Evolutionary conservation across 2,329 filamentous ascomycete genomes (phyloP), one percentile per base, ranked within the genome.

Genomic region (Aspergillus udagawae): DNA sequence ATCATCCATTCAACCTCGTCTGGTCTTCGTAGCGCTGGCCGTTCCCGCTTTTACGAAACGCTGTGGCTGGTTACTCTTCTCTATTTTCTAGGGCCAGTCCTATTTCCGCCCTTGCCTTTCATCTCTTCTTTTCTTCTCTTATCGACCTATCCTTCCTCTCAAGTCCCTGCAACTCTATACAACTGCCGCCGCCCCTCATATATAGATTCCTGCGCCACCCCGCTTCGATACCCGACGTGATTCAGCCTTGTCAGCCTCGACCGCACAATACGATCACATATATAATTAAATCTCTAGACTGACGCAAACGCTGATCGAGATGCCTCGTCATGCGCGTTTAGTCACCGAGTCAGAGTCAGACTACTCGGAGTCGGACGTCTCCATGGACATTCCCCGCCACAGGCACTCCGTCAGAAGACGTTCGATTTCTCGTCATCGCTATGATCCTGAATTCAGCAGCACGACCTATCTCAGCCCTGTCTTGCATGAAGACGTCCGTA

Each of bases 311-410:
- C n/a, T 17, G 17, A 58, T 25, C 56, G 62, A 57, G 49, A 66
- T 67, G 63, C 58, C 29, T 7, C 45, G 52, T 27, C 56, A 60
- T 49, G 52, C 60, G 49, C 54, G 52, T 2, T 58, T 23, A 25
- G 12, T 61, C 49, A 59, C 60, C 28, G 69, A 70, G 21, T 65
- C 68, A 17, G 70, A 72, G 32, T 65, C 68, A 23, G 71, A 73
- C 2, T 70, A 63, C 53, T 72, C 70, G 27, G 73, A 75, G 57
- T 70, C 72, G 12, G 73, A 75, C 47, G 47, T 69, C 55, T 74
- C 71, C 25, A 66, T 73, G 65, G 66, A 62, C 35, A 49, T 52
- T 49, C 60, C 54, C 65, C 60, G 61, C 42, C 61, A 60, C 21
- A 63, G 58, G 47, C 60, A 65, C 23, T 53, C 58, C 17, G 49